phyloP scores from a whole-genome alignment of 176 grass and related monocot genomes.

The Guadua angustifolia region DNA sequence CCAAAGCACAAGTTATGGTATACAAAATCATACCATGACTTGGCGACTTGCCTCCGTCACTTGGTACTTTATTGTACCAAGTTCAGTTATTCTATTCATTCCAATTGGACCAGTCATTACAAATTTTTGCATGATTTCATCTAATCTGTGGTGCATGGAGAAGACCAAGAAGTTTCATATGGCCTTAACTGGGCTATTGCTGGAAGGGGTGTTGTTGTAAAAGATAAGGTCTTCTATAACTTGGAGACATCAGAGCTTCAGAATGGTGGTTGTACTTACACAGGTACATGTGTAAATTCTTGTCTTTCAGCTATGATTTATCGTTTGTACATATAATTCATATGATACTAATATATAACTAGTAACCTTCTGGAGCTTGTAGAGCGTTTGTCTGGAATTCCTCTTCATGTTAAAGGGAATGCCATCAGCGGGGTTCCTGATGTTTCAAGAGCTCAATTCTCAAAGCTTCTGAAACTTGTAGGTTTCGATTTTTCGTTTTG shows the following conservation, averaged over 20 bases:
- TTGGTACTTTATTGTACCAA: neutral
- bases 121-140: neutral
- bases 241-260: slow-evolving; percentile 70
- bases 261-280: slow-evolving; percentile 53
- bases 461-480: slow-evolving; percentile 90
- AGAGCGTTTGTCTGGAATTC: slow-evolving; percentile 62
- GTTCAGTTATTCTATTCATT: slow-evolving; percentile 6
- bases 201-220: slow-evolving; percentile 66
- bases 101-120: neutral
- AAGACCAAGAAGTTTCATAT: slow-evolving; percentile 63
- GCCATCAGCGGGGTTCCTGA: slow-evolving; percentile 41
- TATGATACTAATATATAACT: neutral
- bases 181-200: slow-evolving; percentile 80
- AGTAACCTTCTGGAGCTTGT: slow-evolving; percentile 33
- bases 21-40: neutral
- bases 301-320: neutral
- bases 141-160: slow-evolving; percentile 49
- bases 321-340: neutral
- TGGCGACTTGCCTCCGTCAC: neutral
- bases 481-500: neutral
- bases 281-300: slow-evolving; percentile 41
- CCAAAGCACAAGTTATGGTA: neutral
- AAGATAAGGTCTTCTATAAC: slow-evolving; percentile 81
- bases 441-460: slow-evolving; percentile 75
- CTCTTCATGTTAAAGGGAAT: slow-evolving; percentile 87